Evolutionary conservation across 108 stramenopile genomes (phyloP).

Genomic region (Skeletonema tropicum): DNA sequence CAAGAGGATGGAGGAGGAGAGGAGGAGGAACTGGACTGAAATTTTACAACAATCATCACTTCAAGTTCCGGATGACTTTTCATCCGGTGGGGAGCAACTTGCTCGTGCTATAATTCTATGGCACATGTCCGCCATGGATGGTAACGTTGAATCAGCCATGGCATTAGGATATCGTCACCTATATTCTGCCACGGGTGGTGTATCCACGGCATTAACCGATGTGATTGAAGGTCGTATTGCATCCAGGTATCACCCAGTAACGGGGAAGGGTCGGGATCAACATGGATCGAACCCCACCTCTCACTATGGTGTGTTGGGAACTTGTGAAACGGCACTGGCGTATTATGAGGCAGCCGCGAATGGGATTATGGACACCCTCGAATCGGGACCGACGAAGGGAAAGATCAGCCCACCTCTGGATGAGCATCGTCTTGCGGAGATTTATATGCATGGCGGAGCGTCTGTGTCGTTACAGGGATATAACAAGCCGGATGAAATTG

Average conservation of each 20-base stretch:
- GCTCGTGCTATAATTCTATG: conserved; percentile 68
- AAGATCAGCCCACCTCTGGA: conserved; percentile 79
- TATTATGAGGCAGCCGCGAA: conserved; percentile 86
- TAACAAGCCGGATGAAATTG: conserved; percentile 84
- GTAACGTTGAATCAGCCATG: conserved; percentile 84
- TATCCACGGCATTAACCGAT: background rate
- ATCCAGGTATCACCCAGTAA: conserved; percentile 17
- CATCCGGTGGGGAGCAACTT: conserved; percentile 48
- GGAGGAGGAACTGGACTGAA: conserved; percentile 30
- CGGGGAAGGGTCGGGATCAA: conserved; percentile 7
- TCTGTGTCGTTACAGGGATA: conserved; percentile 61
- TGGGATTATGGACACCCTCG: conserved; percentile 77
- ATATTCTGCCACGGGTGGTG: conserved; percentile 44
- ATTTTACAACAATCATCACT: conserved; percentile 43
- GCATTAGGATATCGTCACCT: conserved; percentile 44
- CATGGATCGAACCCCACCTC: conserved; percentile 25
- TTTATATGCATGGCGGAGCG: conserved; percentile 83
- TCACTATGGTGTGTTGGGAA: conserved; percentile 54
- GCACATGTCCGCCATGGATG: conserved; percentile 64
- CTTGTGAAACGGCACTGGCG: conserved; percentile 69
- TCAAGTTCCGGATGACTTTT: conserved; percentile 58
- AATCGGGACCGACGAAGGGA: conserved; percentile 60
- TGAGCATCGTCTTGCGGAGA: conserved; percentile 70
- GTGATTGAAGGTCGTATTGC: conserved; percentile 6
- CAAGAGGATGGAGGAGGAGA: background rate